phyloP scores from a whole-genome alignment of 805 yeast genomes.

The Wickerhamiella parazyma region DNA sequence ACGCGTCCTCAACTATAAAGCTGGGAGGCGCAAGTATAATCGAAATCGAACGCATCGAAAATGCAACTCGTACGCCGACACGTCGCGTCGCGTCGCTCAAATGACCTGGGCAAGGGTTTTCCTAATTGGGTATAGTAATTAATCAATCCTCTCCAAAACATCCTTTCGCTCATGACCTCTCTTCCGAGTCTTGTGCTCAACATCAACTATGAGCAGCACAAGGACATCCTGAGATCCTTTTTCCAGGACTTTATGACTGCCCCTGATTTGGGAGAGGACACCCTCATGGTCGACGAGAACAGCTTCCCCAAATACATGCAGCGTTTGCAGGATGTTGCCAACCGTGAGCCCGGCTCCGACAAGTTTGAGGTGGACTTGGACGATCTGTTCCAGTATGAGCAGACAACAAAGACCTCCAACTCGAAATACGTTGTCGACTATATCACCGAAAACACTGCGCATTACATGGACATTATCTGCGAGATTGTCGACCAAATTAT shows the following conservation, averaged over 20 bases:
- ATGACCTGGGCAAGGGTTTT: conserved; percentile 3
- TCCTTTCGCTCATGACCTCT: conserved; percentile 5
- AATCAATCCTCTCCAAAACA: neutral
- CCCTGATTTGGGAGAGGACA: conserved; percentile 14
- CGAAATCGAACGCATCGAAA: too few relatives aligned
- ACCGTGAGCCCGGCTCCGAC: conserved; percentile 47
- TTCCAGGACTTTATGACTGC: conserved; percentile 30
- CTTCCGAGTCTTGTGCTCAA: conserved; percentile 29
- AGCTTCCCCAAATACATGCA: conserved; percentile 47
- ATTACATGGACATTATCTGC: conserved; percentile 66
- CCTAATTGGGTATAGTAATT: conserved; percentile 6
- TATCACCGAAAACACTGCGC: conserved; percentile 60
- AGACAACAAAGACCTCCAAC: conserved; percentile 26
- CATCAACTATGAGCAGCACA: conserved; percentile 58
- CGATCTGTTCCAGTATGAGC: conserved; percentile 63
- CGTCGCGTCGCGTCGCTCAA: neutral
- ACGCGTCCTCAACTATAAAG: too few relatives aligned
- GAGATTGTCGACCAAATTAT: conserved; percentile 62
- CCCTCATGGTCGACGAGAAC: conserved; percentile 21
- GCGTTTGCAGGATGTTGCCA: conserved; percentile 64
- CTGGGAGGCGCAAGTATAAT: too few relatives aligned
- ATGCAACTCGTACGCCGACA: too few relatives aligned
- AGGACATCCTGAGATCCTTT: conserved; percentile 45
- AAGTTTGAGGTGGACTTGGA: conserved; percentile 67
- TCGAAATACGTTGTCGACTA: conserved; percentile 37